These are phyloP conservation scores for Solanum aculeatissimum DNA, from an alignment of 305 asterid genomes.

Conservation along the genomic window DNA sequence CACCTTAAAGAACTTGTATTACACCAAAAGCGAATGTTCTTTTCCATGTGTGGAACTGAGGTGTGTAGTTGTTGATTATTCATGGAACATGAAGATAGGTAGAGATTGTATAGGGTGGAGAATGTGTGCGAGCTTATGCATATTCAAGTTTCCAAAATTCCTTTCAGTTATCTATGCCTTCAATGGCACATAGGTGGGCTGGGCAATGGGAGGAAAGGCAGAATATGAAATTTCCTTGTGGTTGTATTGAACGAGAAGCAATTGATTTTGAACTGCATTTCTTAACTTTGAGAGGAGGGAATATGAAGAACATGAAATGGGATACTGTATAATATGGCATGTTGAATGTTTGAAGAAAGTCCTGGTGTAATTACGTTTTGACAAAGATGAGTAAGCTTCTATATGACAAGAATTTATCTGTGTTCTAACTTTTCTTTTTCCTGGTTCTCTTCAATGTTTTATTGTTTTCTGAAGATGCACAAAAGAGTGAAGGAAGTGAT, in stretches of 20 bases:
- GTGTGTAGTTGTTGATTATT: neutral
- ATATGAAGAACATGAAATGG: neutral
- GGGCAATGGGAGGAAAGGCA: neutral
- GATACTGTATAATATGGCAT: neutral
- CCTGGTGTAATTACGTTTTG: neutral
- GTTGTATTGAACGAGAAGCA: neutral
- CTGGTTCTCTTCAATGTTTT: neutral
- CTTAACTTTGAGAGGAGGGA: neutral
- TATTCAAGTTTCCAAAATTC: neutral
- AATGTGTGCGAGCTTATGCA: neutral
- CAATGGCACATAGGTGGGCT: neutral
- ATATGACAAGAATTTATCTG: neutral
- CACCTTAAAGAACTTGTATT: neutral
- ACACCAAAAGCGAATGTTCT: neutral
- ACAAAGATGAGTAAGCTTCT: neutral
- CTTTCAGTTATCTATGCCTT: neutral
- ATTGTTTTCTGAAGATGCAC: neutral
- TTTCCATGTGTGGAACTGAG: neutral
- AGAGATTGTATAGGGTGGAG: neutral
- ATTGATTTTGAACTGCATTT: neutral
- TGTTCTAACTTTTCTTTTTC: neutral
- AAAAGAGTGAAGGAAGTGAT: neutral
- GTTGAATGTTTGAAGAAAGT: neutral
- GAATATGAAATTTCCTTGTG: neutral
- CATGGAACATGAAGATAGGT: neutral